Base-by-base conservation (phyloP, 345 rosid genomes). In the Eucalyptus regnans region DNA sequence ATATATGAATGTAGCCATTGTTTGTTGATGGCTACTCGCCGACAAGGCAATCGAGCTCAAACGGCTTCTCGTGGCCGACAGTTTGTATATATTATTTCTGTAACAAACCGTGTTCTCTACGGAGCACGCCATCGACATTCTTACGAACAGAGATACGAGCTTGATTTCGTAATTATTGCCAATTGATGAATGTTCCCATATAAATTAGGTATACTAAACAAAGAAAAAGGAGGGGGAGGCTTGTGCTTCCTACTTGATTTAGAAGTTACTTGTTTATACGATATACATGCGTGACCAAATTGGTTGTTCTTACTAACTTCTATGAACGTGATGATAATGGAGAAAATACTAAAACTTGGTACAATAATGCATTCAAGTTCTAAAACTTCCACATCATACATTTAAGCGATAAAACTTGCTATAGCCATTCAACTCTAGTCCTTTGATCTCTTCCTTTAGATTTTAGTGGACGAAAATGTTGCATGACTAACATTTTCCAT, bases 401-500 rank as follows among this genome's bases (percentile, higher is more conserved):
- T 41, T 71, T 41, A 20, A 76, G 27, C 0, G 0, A 1, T 37
- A 71, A 18, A 17, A 33, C 46, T 18, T 18, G 25, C 4, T 1
- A 33, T n/a, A 15, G 3, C 6, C 1, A 2, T 64, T 64, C 3
- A 2, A n/a, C 20, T n/a, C 33, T 33, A 37, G 15, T 9, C 13
- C 13, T 18, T 71, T 37, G 7, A 33, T 33, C 41, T 18, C 18
- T 18, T 33, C 43, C 11, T 71, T 71, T 4, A 33, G 44, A 71
- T 71, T 33, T 76, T 37, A 10, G 48, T 6, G 2, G 15, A 20
- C 1, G 4, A 1, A 71, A 37, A 17, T 18, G 4, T 71, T 9
- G 18, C 25, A 17, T 13, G 37, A 25, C n/a, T 25, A 29, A 10
- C 20, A 64, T 64, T 64, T 64, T 64, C 5, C 9, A 16, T 64